These are phyloP conservation scores for Microbotryum silenes-acaulis DNA, from an alignment of 1,284 basidiomycete genomes.

Conservation along the genomic window DNA sequence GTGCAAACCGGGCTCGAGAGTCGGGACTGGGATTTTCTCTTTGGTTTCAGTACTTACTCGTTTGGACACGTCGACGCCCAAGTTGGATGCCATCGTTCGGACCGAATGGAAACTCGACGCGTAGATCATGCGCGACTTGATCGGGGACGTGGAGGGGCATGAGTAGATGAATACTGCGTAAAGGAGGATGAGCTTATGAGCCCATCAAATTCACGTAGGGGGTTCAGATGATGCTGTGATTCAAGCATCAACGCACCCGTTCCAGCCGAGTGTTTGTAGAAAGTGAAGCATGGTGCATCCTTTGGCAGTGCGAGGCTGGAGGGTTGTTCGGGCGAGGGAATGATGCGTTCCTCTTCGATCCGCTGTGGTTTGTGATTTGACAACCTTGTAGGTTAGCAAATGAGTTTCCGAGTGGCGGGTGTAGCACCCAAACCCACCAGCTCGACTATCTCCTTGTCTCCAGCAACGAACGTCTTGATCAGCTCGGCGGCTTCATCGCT, in stretches of 20 bases:
- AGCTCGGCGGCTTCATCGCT: background rate
- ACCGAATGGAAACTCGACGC: constrained; percentile 58
- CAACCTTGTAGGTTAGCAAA: too few species aligned
- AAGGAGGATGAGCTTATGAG: constrained; percentile 1
- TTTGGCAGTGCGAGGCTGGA: constrained; percentile 7
- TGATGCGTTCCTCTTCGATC: constrained; percentile 12
- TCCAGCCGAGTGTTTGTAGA: constrained; percentile 17
- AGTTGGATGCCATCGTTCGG: constrained; percentile 52
- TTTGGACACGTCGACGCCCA: constrained; percentile 43
- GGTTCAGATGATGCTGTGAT: too few species aligned
- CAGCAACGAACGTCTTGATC: background rate
- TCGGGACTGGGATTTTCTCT: constrained; percentile 2
- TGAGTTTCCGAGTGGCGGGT: too few species aligned
- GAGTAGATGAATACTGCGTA: constrained; percentile 72
- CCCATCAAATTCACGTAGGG: background rate
- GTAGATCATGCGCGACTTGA: constrained; percentile 80
- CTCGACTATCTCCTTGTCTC: background rate
- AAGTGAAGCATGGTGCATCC: constrained; percentile 15
- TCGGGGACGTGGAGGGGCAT: constrained; percentile 66
- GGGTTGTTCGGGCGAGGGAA: constrained; percentile 15
- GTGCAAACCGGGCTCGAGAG: background rate
- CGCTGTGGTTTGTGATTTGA: background rate
- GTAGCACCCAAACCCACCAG: too few species aligned
- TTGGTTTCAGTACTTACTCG: constrained; percentile 15
- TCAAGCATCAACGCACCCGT: constrained; percentile 3